Evolutionary conservation across 768 basidiomycete species (phyloP).

Genomic region (Lanmaoa rubissima): DNA sequence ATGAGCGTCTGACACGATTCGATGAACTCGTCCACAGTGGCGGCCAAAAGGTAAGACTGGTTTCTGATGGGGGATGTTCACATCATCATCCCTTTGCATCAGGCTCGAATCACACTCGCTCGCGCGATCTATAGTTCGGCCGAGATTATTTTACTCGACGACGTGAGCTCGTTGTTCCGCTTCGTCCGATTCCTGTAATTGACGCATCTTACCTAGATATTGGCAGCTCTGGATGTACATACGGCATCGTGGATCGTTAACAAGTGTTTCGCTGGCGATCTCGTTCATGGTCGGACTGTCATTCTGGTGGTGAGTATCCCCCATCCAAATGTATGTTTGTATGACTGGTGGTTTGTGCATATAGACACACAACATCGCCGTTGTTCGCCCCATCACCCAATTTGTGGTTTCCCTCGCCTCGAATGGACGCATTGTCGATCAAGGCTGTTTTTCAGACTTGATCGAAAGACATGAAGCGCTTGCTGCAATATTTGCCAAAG

Average conservation of each 20-base stretch:
- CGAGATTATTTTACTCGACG: slow-evolving; percentile 1
- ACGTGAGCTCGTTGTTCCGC: not conserved
- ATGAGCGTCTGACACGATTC: not conserved
- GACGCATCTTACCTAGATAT: not conserved
- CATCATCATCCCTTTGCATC: not conserved
- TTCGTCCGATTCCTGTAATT: not conserved
- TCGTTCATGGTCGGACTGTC: not conserved
- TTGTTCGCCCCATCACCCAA: not conserved
- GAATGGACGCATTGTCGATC: not conserved
- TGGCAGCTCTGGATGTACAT: slow-evolving; percentile 1
- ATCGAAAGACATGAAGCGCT: not conserved
- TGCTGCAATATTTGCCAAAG: not conserved
- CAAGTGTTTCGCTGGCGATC: not conserved
- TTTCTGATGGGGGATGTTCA: too few relatives aligned
- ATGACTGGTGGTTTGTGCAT: not conserved
- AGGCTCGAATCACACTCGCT: slow-evolving; percentile 2
- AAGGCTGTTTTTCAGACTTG: not conserved
- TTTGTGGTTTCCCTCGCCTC: not conserved
- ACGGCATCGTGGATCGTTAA: slow-evolving; percentile 2
- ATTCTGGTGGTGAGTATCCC: not conserved
- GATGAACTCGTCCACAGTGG: not conserved
- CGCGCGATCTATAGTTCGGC: slow-evolving; percentile 1
- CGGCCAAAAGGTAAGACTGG: not conserved
- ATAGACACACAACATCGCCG: not conserved
- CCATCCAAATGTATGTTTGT: too few relatives aligned